Percentiles rank a stretch among this genome's conserved stretches.
phyloP scores from a whole-genome alignment of 2,329 filamentous ascomycete species.

The Torrubiella hemipterigena region DNA sequence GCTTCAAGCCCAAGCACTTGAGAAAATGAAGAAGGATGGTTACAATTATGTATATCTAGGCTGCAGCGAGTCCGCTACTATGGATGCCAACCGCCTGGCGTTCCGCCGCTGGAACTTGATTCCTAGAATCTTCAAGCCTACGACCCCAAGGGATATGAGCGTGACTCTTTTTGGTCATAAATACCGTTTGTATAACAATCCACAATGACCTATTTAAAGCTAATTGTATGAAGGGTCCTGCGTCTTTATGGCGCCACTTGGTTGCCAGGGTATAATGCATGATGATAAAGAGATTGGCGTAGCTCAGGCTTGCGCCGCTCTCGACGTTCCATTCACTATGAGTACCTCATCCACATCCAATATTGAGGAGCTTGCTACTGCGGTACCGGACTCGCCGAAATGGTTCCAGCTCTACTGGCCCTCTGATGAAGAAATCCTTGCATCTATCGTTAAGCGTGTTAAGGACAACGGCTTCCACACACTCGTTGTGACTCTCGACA shows the following conservation, averaged over 20 bases:
- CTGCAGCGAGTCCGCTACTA: conserved; percentile 48
- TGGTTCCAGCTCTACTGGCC: conserved; percentile 76
- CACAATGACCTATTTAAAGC: too few species aligned
- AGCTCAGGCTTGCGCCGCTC: conserved; percentile 46
- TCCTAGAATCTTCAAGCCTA: conserved; percentile 36
- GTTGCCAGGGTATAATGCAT: conserved; percentile 58
- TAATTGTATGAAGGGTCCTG: conserved; percentile 32
- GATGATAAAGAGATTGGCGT: conserved; percentile 51
- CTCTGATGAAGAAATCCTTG: conserved; percentile 49
- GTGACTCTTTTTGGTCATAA: conserved; percentile 39
- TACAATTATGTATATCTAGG: conserved; percentile 53
- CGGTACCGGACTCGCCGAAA: conserved; percentile 42
- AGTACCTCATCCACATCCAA: conserved; percentile 51
- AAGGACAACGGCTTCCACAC: conserved; percentile 50
- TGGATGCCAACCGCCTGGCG: conserved; percentile 45
- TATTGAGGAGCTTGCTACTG: conserved; percentile 54
- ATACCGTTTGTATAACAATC: conserved; percentile 29
- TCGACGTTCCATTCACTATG: conserved; percentile 53
- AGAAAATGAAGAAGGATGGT: conserved; percentile 30
- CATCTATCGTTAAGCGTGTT: conserved; percentile 49
- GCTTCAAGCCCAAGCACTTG: conserved; percentile 41
- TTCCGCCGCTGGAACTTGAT: conserved; percentile 41
- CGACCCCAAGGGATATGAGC: conserved; percentile 31
- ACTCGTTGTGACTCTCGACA: conserved; percentile 63
- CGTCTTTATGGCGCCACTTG: conserved; percentile 54